Conservation (phyloP, 371 early-diverging fungal genomes). For the Scutellospora calospora region DNA sequence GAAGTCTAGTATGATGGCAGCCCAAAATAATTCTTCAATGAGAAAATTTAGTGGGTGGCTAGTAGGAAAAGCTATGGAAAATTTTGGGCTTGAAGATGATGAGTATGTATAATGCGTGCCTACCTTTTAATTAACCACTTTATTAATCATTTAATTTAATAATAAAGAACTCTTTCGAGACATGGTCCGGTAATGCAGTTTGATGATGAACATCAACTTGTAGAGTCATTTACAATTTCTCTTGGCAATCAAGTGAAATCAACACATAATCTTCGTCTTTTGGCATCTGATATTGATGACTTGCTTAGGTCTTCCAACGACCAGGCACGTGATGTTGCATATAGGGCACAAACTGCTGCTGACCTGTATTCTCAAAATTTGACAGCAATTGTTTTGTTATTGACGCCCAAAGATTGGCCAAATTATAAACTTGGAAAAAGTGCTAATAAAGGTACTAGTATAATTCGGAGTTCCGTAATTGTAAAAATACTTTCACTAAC, state of each 20-base stretch:
- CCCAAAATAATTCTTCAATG: conserved; percentile 64
- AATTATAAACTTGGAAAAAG: conserved; percentile 66
- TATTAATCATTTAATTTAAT: background rate
- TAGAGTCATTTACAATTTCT: conserved; percentile 78
- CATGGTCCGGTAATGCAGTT: conserved; percentile 23
- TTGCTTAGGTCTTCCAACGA: conserved; percentile 61
- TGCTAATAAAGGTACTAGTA: conserved; percentile 66
- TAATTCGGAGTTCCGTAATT: background rate
- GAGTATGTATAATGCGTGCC: conserved; percentile 48
- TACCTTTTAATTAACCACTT: background rate
- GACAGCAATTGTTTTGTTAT: conserved; percentile 69
- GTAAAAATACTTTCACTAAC: too few relatives aligned
- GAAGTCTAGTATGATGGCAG: conserved; percentile 62
- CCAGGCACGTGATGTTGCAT: conserved; percentile 64
- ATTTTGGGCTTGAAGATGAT: conserved; percentile 69
- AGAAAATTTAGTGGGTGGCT: conserved; percentile 72
- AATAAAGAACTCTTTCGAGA: background rate
- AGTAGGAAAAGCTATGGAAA: conserved; percentile 78
- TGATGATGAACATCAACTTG: conserved; percentile 54
- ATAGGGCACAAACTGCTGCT: conserved; percentile 76
- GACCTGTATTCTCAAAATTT: conserved; percentile 73
- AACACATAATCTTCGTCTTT: conserved; percentile 72
- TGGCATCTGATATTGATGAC: conserved; percentile 63
- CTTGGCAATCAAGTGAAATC: conserved; percentile 78
- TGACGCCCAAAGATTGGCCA: conserved; percentile 67